These are phyloP conservation scores for Boletus vermiculosoides DNA, from an alignment of 768 basidiomycete genomes.

Conservation along the genomic window DNA sequence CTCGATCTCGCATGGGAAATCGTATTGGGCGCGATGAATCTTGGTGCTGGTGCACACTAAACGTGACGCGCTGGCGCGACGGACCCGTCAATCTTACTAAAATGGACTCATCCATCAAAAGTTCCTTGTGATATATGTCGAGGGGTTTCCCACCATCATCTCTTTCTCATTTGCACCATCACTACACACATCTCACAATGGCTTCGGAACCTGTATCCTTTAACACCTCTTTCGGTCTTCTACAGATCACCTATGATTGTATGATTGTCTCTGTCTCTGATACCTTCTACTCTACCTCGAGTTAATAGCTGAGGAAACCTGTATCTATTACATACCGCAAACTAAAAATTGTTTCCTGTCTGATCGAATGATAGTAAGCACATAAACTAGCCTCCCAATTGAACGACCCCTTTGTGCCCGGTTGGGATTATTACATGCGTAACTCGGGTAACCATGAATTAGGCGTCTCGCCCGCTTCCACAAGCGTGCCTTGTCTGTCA, in stretches of 20 bases:
- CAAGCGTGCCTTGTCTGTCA: neutral
- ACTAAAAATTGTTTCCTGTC: conserved; percentile 6
- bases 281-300: conserved; percentile 32
- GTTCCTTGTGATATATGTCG: conserved; percentile 7
- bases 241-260: conserved; percentile 23
- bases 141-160: conserved; percentile 28
- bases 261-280: conserved; percentile 19
- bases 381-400: neutral
- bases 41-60: conserved; percentile 43
- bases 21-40: conserved; percentile 57
- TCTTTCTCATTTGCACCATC: conserved; percentile 22
- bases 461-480: conserved; percentile 1
- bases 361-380: neutral
- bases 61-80: conserved; percentile 22
- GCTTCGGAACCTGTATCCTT: conserved; percentile 30
- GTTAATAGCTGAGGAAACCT: conserved; percentile 29
- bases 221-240: conserved; percentile 12
- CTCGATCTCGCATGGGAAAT: conserved; percentile 70
- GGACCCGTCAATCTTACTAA: conserved; percentile 17
- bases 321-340: conserved; percentile 29
- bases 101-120: conserved; percentile 19
- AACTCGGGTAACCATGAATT: neutral
- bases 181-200: conserved; percentile 17
- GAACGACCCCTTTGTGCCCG: neutral
- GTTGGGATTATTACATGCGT: conserved; percentile 3